A percentile compares a stretch with the other conserved stretches of the same genome.
These are phyloP conservation scores for Antrodiella citrinella DNA, from an alignment of 768 basidiomycete genomes.

Conservation along the genomic window DNA sequence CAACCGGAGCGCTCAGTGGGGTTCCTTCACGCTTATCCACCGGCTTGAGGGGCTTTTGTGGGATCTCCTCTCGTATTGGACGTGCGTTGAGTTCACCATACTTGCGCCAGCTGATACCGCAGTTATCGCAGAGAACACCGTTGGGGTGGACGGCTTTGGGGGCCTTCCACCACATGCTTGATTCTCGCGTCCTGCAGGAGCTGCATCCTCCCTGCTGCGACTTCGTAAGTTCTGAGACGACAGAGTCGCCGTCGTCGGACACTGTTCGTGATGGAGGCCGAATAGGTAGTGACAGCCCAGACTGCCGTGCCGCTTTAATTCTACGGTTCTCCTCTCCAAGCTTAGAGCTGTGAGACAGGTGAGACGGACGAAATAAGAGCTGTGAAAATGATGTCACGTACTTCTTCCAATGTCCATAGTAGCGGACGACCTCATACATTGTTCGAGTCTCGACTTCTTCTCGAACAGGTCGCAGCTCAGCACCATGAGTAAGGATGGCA, in stretches of 20 bases:
- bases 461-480: conserved; percentile 71
- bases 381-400: conserved; percentile 21
- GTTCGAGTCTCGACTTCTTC: conserved; percentile 66
- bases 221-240: conserved; percentile 49
- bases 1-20: conserved; percentile 37
- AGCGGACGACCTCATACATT: conserved; percentile 73
- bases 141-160: conserved; percentile 75
- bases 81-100: conserved; percentile 84
- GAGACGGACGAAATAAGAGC: conserved; percentile 7
- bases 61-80: conserved; percentile 54
- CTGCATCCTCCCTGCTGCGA: conserved; percentile 54
- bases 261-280: conserved; percentile 9
- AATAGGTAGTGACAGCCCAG: conserved; percentile 16
- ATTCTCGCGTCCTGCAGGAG: conserved; percentile 78
- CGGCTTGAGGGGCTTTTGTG: conserved; percentile 21
- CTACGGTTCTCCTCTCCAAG: conserved; percentile 61
- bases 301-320: conserved; percentile 31
- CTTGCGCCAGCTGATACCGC: conserved; percentile 86
- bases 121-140: conserved; percentile 69
- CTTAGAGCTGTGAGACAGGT: conserved; percentile 40
- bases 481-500: conserved; percentile 61
- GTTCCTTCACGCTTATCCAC: conserved; percentile 57
- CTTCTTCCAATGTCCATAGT: conserved; percentile 86
- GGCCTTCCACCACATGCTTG: conserved; percentile 83
- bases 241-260: conserved; percentile 64